Percentiles rank a stretch among this genome's conserved stretches.
Conservation (phyloP, 768 basidiomycete genomes). For the Tricholoma terreum region DNA sequence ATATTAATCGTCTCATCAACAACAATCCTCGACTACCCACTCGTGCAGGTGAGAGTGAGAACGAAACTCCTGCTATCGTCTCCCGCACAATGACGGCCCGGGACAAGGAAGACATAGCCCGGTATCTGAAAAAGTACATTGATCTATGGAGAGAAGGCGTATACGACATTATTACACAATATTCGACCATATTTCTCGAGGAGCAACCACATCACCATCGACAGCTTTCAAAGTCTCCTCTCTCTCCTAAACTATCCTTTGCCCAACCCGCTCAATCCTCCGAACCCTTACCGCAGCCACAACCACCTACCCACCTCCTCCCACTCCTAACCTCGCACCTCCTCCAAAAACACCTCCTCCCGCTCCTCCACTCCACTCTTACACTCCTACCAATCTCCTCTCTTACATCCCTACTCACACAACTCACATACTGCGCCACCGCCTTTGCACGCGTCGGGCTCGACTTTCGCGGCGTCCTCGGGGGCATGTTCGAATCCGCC, state of each 20-base stretch:
- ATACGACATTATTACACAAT: slow-evolving; percentile 90
- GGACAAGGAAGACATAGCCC: slow-evolving; percentile 67
- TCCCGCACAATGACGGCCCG: slow-evolving; percentile 28
- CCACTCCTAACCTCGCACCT: slow-evolving; percentile 61
- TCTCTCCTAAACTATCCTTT: background rate
- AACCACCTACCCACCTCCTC: slow-evolving; percentile 44
- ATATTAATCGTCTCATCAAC: slow-evolving; percentile 16
- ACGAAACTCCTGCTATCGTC: slow-evolving; percentile 21
- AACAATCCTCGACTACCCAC: slow-evolving; percentile 35
- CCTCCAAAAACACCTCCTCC: slow-evolving; percentile 59
- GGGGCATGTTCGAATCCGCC: slow-evolving; percentile 62
- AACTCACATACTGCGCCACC: slow-evolving; percentile 89
- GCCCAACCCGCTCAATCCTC: slow-evolving; percentile 1
- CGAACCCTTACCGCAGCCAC: background rate
- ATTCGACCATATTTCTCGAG: slow-evolving; percentile 84
- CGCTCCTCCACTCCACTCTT: slow-evolving; percentile 60
- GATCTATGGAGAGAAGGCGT: slow-evolving; percentile 91
- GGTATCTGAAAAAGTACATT: slow-evolving; percentile 82
- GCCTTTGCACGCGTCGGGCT: slow-evolving; percentile 91
- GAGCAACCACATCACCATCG: slow-evolving; percentile 38
- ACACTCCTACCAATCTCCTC: slow-evolving; percentile 59
- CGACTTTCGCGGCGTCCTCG: slow-evolving; percentile 76
- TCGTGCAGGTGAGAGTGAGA: slow-evolving; percentile 42
- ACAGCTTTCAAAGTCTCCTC: slow-evolving; percentile 6
- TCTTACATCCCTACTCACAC: slow-evolving; percentile 83